These are phyloP conservation scores for Daldinia vernicosa DNA, from an alignment of 495 filamentous ascomycete species.

Conservation along the genomic window DNA sequence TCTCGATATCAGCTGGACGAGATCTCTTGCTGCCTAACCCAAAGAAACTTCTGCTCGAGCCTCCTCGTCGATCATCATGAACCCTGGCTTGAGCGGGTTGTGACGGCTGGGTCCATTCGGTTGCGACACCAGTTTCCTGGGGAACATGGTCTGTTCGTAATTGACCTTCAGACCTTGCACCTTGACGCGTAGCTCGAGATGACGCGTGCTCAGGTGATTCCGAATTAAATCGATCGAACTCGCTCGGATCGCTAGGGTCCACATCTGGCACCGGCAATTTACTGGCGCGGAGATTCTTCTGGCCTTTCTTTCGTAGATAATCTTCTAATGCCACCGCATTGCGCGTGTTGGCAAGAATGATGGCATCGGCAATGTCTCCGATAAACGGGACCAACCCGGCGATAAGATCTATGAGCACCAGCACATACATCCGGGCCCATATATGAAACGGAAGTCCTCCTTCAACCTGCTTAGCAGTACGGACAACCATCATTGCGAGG, in stretches of 20 bases:
- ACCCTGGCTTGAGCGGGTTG: slow-evolving; percentile 34
- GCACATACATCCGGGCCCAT: slow-evolving; percentile 73
- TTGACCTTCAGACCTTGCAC: slow-evolving; percentile 4
- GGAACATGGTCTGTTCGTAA: slow-evolving; percentile 23
- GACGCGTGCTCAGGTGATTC: slow-evolving; percentile 31
- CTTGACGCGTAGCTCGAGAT: slow-evolving; percentile 24
- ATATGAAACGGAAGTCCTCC: slow-evolving; percentile 70
- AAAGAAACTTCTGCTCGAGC: slow-evolving; percentile 47
- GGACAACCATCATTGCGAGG: slow-evolving; percentile 74
- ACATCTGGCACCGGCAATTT: slow-evolving; percentile 44
- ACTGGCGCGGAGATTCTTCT: slow-evolving; percentile 52
- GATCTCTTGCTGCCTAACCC: slow-evolving; percentile 48
- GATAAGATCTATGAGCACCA: slow-evolving; percentile 79
- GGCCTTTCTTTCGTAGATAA: slow-evolving; percentile 68
- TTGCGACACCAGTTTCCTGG: slow-evolving; percentile 37
- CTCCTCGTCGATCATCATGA: slow-evolving; percentile 29
- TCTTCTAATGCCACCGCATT: slow-evolving; percentile 81
- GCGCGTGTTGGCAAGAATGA: slow-evolving; percentile 72
- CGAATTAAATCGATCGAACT: slow-evolving; percentile 51
- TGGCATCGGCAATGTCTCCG: slow-evolving; percentile 79
- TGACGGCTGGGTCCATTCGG: slow-evolving; percentile 27
- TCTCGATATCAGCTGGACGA: slow-evolving; percentile 51
- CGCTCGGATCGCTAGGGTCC: slow-evolving; percentile 55
- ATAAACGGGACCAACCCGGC: slow-evolving; percentile 86
- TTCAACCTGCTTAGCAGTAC: slow-evolving; percentile 71